These are phyloP conservation scores for Chalara sp. DNA, from an alignment of 2,329 filamentous ascomycete species.

Conservation along the genomic window DNA sequence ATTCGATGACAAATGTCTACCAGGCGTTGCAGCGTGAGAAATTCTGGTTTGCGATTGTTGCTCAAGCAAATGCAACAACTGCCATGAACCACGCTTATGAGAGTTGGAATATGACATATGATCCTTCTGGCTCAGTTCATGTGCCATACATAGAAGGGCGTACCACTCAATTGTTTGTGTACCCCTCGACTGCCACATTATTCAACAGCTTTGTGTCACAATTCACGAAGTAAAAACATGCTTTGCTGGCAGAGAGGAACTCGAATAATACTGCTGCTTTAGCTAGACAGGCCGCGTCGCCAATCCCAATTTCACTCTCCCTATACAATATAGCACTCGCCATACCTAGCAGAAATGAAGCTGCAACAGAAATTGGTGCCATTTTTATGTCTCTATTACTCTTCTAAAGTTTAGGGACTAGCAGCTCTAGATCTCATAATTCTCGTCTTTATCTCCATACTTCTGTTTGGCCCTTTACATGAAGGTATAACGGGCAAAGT, in stretches of 20 bases:
- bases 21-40: conserved; percentile 10
- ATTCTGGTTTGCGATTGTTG: conserved; percentile 13
- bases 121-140: conserved; percentile 8
- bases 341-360: conserved; percentile 12
- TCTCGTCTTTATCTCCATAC: conserved; percentile 14
- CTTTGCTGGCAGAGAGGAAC: conserved; percentile 4
- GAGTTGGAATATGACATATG: conserved; percentile 6
- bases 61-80: conserved; percentile 12
- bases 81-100: conserved; percentile 14
- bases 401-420: too few species aligned
- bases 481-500: conserved; percentile 15
- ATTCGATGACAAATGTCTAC: conserved; percentile 3
- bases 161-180: conserved; percentile 7
- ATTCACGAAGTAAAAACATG: conserved; percentile 13
- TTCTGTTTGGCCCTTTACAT: conserved; percentile 13
- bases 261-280: conserved; percentile 5
- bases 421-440: conserved; percentile 12
- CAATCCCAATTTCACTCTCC: conserved; percentile 7
- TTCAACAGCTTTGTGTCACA: conserved; percentile 9
- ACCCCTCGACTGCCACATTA: conserved; percentile 9
- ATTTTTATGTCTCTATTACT: conserved; percentile 8
- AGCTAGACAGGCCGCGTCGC: conserved; percentile 7
- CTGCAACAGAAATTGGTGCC: conserved; percentile 15
- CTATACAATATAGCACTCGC: conserved; percentile 11
- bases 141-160: conserved; percentile 13